These are phyloP conservation scores for Scedosporium minutisporum DNA, from an alignment of 2,329 filamentous ascomycete genomes.

Conservation along the genomic window DNA sequence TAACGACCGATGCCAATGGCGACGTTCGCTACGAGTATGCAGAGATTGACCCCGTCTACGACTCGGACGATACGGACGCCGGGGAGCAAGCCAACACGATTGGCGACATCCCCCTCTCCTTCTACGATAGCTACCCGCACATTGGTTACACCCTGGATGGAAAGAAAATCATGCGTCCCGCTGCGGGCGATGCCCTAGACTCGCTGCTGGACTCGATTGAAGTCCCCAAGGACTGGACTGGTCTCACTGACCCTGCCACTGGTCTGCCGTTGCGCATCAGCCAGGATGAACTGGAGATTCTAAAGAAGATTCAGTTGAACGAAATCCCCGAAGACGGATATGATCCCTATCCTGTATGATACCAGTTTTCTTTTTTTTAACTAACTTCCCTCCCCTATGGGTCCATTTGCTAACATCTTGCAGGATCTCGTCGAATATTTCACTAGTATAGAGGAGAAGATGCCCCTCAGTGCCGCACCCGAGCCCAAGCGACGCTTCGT, in stretches of 20 bases:
- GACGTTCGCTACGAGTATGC: slow-evolving; percentile 84
- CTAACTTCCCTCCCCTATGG: not conserved
- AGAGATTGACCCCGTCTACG: slow-evolving; percentile 89
- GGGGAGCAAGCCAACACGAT: slow-evolving; percentile 80
- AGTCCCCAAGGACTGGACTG: slow-evolving; percentile 93
- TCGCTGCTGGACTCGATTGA: slow-evolving; percentile 93
- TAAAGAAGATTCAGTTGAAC: slow-evolving; percentile 81
- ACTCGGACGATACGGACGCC: slow-evolving; percentile 87
- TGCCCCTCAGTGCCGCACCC: slow-evolving; percentile 89
- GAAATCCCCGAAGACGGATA: slow-evolving; percentile 81
- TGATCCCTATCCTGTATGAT: slow-evolving; percentile 74
- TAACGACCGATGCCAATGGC: slow-evolving; percentile 78
- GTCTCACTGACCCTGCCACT: slow-evolving; percentile 84
- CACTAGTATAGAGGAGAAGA: slow-evolving; percentile 78
- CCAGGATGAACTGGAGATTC: slow-evolving; percentile 77
- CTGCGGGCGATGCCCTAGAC: slow-evolving; percentile 87
- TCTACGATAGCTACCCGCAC: slow-evolving; percentile 96
- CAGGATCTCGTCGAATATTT: slow-evolving; percentile 88
- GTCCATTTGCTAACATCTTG: not conserved
- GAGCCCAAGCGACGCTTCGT: slow-evolving; percentile 94
- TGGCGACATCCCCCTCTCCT: slow-evolving; percentile 84
- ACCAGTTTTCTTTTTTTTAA: not conserved
- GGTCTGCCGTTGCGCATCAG: slow-evolving; percentile 85
- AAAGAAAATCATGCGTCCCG: slow-evolving; percentile 93
- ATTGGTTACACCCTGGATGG: slow-evolving; percentile 99